Conservation (phyloP, 148 eudicot species). For the Cornus kousa region DNA sequence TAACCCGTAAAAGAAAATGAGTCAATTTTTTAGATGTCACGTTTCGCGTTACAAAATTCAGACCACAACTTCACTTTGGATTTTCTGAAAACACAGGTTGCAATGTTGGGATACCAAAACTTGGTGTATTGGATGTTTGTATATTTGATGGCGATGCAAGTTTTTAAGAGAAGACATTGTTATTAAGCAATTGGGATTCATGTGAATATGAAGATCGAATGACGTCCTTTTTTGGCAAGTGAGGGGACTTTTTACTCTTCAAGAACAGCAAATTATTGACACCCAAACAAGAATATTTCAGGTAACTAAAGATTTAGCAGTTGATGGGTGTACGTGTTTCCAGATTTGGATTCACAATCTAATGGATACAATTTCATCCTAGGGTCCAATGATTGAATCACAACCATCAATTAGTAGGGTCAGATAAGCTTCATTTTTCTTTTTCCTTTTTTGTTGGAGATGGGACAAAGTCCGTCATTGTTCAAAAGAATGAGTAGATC, state of each 20-base stretch:
- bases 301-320: too few relatives aligned
- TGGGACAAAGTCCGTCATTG: background rate
- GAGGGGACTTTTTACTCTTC: background rate
- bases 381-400: too few relatives aligned
- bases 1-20: too few relatives aligned
- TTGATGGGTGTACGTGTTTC: background rate
- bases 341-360: background rate
- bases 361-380: background rate
- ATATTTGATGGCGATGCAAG: slow-evolving; percentile 40
- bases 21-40: too few relatives aligned
- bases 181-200: slow-evolving; percentile 9
- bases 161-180: slow-evolving; percentile 33
- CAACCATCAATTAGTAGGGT: too few relatives aligned
- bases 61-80: background rate
- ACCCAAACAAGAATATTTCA: too few relatives aligned
- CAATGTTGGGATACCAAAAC: slow-evolving; percentile 26
- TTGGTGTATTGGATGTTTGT: slow-evolving; percentile 45
- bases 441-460: background rate
- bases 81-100: slow-evolving; percentile 30
- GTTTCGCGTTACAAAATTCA: too few relatives aligned
- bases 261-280: background rate
- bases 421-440: background rate
- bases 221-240: background rate
- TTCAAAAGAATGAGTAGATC: background rate
- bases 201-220: slow-evolving; percentile 25